phyloP scores from a whole-genome alignment of 2,329 filamentous ascomycete genomes.

The Akanthomyces muscarius region DNA sequence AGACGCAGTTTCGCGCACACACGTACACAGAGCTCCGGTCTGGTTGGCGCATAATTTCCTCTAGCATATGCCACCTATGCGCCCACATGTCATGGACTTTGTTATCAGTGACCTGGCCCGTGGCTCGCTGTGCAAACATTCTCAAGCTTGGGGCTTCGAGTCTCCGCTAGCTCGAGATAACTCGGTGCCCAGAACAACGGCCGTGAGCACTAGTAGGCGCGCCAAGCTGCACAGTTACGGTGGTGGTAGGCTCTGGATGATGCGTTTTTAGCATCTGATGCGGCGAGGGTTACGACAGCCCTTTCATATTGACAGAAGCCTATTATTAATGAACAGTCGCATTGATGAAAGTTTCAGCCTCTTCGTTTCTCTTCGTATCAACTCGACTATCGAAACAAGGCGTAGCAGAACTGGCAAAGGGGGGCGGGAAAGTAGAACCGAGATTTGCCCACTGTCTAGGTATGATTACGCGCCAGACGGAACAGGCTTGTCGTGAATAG shows the following conservation, averaged over 20 bases:
- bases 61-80: not conserved
- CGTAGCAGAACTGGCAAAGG: not conserved
- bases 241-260: not conserved
- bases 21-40: not conserved
- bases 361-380: not conserved
- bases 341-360: not conserved
- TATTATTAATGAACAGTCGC: not conserved
- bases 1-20: not conserved
- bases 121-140: no score
- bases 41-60: not conserved
- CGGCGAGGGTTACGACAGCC: not conserved
- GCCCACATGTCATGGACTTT: not conserved
- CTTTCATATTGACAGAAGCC: not conserved
- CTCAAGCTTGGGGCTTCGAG: no score
- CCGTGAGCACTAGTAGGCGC: constrained; percentile 2
- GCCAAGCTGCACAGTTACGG: not conserved
- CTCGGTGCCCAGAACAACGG: not conserved
- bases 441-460: not conserved
- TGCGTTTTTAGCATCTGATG: not conserved
- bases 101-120: not conserved
- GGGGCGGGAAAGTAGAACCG: not conserved
- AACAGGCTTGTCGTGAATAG: not conserved
- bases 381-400: no score
- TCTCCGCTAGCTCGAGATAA: not conserved
- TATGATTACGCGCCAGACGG: not conserved